Conservation (phyloP, 768 basidiomycete species). For the Calocybe gangraenosa region DNA sequence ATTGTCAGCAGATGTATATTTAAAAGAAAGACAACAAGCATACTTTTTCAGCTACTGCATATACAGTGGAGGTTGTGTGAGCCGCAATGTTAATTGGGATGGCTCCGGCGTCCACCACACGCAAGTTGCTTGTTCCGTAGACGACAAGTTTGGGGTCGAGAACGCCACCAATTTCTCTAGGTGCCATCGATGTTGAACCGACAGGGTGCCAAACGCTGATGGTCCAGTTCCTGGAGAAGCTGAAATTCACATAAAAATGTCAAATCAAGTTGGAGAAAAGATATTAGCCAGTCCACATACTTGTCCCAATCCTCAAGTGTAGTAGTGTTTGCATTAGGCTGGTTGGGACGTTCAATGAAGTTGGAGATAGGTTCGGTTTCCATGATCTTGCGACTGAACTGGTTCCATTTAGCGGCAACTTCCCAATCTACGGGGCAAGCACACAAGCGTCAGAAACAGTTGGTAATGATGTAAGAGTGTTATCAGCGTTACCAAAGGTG, state of each 20-base stretch:
- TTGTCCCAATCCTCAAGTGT: conserved; percentile 14
- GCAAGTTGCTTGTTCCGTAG: conserved; percentile 26
- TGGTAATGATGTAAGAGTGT: background rate
- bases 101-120: conserved; percentile 27
- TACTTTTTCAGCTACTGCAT: conserved; percentile 6
- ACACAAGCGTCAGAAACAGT: background rate
- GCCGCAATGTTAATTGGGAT: conserved; percentile 9
- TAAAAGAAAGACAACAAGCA: too few species aligned
- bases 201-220: conserved; percentile 27
- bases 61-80: conserved; percentile 5
- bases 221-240: conserved; percentile 14
- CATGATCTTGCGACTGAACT: conserved; percentile 7
- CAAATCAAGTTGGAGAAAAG: too few species aligned
- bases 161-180: conserved; percentile 25
- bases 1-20: too few species aligned
- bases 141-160: conserved; percentile 21
- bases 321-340: conserved; percentile 8
- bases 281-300: too few species aligned
- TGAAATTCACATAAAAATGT: background rate
- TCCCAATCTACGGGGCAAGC: conserved; percentile 7
- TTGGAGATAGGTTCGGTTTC: conserved; percentile 11
- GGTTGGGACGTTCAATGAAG: conserved; percentile 9
- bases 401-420: conserved; percentile 10
- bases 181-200: conserved; percentile 25
- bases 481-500: conserved; percentile 5